Conservation (phyloP, 1,284 basidiomycete species). For the Serendipita sp. region DNA sequence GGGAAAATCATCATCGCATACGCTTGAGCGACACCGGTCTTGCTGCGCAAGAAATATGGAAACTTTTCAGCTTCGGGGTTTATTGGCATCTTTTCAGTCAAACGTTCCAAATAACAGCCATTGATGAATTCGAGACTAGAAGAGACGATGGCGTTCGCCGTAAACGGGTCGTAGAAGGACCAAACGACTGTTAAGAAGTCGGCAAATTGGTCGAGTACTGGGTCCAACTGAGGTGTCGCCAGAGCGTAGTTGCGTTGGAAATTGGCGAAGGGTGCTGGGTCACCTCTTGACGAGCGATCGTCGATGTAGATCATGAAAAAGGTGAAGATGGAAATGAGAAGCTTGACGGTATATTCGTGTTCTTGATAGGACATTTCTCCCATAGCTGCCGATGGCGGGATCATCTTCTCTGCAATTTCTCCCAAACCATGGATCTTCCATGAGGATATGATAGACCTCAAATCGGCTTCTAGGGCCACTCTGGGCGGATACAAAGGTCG, state of each 20-base stretch:
- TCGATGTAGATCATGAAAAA: conserved; percentile 7
- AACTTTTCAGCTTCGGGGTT: neutral
- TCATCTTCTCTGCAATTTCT: neutral
- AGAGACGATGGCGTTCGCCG: neutral
- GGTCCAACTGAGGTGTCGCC: neutral
- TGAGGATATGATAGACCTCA: neutral
- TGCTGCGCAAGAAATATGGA: neutral
- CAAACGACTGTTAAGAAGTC: neutral
- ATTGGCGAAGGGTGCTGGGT: neutral
- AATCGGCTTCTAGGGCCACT: neutral
- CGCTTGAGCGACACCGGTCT: conserved; percentile 3
- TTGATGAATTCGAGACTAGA: neutral
- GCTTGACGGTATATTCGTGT: neutral
- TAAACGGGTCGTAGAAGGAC: conserved; percentile 4
- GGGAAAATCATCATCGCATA: conserved; percentile 5
- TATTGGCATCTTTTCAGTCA: neutral
- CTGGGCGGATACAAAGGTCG: neutral
- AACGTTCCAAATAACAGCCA: neutral
- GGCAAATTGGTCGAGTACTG: neutral
- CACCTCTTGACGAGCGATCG: neutral
- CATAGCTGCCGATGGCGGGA: neutral
- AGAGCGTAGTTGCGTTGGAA: neutral
- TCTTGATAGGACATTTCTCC: conserved; percentile 4
- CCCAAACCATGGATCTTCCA: neutral
- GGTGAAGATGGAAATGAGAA: conserved; percentile 2